Evolutionary conservation across 2,329 filamentous ascomycete species (phyloP).

Genomic region (Dactylellina parvicollis): DNA sequence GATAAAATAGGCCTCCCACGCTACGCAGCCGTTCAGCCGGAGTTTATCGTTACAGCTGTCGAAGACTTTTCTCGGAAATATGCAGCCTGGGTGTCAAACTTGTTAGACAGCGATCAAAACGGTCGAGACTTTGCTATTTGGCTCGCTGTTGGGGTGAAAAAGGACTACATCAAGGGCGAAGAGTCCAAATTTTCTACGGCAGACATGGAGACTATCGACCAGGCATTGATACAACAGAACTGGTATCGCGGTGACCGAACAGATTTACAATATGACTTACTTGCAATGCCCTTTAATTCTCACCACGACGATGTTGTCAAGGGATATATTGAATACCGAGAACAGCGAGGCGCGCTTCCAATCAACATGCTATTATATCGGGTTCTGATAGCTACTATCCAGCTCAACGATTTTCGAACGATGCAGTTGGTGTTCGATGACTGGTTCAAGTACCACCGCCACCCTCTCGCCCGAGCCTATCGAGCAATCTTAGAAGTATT

Average conservation of each 20-base stretch:
- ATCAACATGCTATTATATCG: conserved; percentile 56
- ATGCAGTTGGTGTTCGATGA: conserved; percentile 62
- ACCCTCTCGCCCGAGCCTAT: conserved; percentile 59
- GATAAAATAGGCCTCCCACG: conserved; percentile 4
- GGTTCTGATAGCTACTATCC: conserved; percentile 59
- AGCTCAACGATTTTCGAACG: conserved; percentile 59
- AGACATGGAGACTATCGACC: conserved; percentile 1
- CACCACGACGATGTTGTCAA: conserved; percentile 46
- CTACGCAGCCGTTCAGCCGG: conserved; percentile 8
- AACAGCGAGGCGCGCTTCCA: conserved; percentile 25
- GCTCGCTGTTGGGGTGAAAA: conserved; percentile 22
- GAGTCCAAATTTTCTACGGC: not conserved
- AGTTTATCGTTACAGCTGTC: conserved; percentile 10
- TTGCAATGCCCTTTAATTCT: conserved; percentile 18
- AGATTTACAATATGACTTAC: conserved; percentile 28
- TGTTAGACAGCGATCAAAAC: conserved; percentile 6
- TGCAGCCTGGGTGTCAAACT: conserved; percentile 20
- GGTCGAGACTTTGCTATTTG: conserved; percentile 33
- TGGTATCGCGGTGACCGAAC: conserved; percentile 23
- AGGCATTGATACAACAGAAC: not conserved
- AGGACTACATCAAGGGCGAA: not conserved
- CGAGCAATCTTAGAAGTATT: conserved; percentile 62
- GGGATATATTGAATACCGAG: conserved; percentile 55
- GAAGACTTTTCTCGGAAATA: conserved; percentile 20
- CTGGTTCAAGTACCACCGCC: conserved; percentile 59